Conservation (phyloP, 2,329 filamentous ascomycete species). For the Pseudogymnoascus sp. region DNA sequence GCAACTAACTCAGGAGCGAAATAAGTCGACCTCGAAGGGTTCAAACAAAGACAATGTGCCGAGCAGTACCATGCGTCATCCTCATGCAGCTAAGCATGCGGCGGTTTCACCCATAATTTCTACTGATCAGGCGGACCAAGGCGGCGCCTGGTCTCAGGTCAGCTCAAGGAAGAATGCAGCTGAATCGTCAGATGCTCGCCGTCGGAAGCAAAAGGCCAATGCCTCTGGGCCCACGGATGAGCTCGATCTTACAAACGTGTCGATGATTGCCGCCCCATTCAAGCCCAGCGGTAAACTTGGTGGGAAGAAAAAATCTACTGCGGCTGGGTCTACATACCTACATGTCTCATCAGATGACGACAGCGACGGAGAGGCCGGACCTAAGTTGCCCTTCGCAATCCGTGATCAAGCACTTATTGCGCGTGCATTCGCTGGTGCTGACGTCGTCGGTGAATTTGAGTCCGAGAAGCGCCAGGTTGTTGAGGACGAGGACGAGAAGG, state of each 20-base stretch:
- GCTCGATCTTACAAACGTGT: slow-evolving; percentile 26
- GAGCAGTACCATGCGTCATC: background rate
- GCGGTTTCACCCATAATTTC: slow-evolving; percentile 11
- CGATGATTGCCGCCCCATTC: slow-evolving; percentile 24
- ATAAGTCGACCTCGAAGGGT: background rate
- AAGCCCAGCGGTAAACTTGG: slow-evolving; percentile 20
- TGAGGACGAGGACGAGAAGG: slow-evolving; percentile 73
- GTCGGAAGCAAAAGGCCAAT: slow-evolving; percentile 27
- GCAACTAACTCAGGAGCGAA: background rate
- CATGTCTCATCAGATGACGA: slow-evolving; percentile 24
- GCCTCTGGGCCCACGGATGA: slow-evolving; percentile 25
- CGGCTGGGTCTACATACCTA: slow-evolving; percentile 17
- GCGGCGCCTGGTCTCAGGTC: slow-evolving; percentile 30
- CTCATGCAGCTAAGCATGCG: background rate
- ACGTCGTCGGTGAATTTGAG: slow-evolving; percentile 73
- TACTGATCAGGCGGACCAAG: slow-evolving; percentile 16
- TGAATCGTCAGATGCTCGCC: slow-evolving; percentile 24
- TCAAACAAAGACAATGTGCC: background rate
- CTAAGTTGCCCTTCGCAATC: slow-evolving; percentile 50
- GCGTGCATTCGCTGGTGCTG: slow-evolving; percentile 79
- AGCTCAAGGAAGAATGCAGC: slow-evolving; percentile 17
- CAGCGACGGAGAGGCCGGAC: slow-evolving; percentile 40
- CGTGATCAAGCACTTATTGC: slow-evolving; percentile 64
- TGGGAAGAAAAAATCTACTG: slow-evolving; percentile 25
- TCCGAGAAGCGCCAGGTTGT: slow-evolving; percentile 67